Evolutionary conservation across 306 rosid genomes (phyloP), one percentile per base, ranked within the genome.

Genomic region (Sphenostylis stenocarpa): DNA sequence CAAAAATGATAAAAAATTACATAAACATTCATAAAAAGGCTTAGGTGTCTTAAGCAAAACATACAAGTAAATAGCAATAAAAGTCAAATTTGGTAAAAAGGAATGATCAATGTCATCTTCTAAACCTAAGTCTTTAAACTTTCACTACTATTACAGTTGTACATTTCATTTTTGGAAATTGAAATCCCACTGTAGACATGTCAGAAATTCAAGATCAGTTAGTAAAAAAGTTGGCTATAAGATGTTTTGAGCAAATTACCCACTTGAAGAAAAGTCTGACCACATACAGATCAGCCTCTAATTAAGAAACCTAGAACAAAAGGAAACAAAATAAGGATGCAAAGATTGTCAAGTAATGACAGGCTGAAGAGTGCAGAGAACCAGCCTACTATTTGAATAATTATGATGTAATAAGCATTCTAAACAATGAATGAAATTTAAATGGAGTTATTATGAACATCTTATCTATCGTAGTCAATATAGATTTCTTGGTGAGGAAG

Each of bases 401-500:
- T 62, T 19, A 62, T 55, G 72, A 77, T 34, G 33, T 4, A 53
- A 57, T 31, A 38, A 38, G 38, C 62, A 49, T 14, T 64, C 51
- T 44, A 51, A 67, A 67, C 20, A 21, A 24, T 14, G 53, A 61
- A 58, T 26, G n/a, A 56, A 44, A 9, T 62, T 58, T 6, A 68
- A 23, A 69, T 21, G 24, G 67, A 60, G 36, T 44, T 38, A 73
- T 52, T 26, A 77, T 51, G 53, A 58, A 17, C 15, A 70, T 17
- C 34, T 31, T 2, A 70, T 64, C 13, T 1, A 62, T 29, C 44
- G 55, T 48, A 16, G 65, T 43, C 72, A 51, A 69, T 64, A 21
- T 63, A 72, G 55, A 28, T 52, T 49, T 68, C 75, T 53, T 10
- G 81, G 80, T 34, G 49, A 66, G 67, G 61, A 67, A 57, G 70